Base-by-base conservation (phyloP, 306 rosid species). In the Albizia julibrissin region DNA sequence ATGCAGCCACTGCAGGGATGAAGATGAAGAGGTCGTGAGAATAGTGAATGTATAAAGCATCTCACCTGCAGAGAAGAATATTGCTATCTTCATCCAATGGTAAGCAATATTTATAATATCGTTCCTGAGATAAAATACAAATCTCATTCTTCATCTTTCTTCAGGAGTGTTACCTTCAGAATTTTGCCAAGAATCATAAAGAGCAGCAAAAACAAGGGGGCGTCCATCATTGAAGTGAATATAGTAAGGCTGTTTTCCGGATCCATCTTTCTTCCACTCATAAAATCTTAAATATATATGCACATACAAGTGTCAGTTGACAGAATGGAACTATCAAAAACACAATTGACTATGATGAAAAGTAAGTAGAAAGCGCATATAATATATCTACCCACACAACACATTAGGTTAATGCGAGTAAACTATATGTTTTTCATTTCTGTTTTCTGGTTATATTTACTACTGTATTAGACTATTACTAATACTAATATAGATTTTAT, bases 221-320 rank as follows among this genome's bases (percentile, higher is more conserved):
- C 90, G 90, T 13, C 91, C 97, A 87, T 93, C 95, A 82, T 91
- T 92, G 82, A 95, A 92, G 86, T 93, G 91, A 56, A 95, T 77
- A 76, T 95, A 92, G 87, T 95, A 93, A 34, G 99, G 99, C 84
- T 95, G 99, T 83, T 91, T 95, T 86, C 79, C 93, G 42, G 94
- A 88, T 85, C 96, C 97, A 80, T 90, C 94, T 42, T 92, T 95
- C 83, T 92, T 95, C 99, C 99, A 93, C 86, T 95, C 99, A 61
- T 91, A 95, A 83, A 95, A 93, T 79, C 99, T 93, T 79, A 31
- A 76, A 26, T 50, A 84, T 26, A 37, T 18, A 79, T 16, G 70
- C 65, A 24, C 40, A 64, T 16, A 22, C 12, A 75, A 0, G 67
- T 75, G 43, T 52, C 40, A 68, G 73, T 33, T 81, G 19, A 87